Conservation (phyloP, 2,329 filamentous ascomycete species). For the Aspergillus tubingensis region DNA sequence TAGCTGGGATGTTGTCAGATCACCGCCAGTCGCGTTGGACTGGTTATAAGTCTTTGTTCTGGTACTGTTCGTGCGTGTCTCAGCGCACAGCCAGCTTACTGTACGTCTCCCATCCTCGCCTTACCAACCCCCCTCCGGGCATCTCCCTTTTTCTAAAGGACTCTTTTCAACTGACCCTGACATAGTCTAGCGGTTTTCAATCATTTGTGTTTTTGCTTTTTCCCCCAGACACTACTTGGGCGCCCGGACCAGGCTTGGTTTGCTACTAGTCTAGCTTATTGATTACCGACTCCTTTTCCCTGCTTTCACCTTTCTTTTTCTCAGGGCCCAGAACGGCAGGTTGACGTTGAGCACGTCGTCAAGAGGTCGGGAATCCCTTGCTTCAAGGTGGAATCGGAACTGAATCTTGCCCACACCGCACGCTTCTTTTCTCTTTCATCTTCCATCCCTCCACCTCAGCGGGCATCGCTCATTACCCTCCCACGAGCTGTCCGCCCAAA, state of each 20-base stretch:
- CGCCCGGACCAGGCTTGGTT: slow-evolving; percentile 4
- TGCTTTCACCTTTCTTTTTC: slow-evolving; percentile 1
- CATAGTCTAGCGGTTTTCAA: background rate
- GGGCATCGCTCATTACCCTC: background rate
- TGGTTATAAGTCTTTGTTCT: background rate
- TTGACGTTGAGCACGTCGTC: slow-evolving; percentile 8
- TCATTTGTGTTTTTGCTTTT: slow-evolving; percentile 4
- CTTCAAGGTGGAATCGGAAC: slow-evolving; percentile 12
- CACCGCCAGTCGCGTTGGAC: background rate
- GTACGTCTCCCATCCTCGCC: background rate
- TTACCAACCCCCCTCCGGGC: background rate
- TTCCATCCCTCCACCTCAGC: background rate
- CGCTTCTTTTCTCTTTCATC: background rate
- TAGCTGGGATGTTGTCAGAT: background rate
- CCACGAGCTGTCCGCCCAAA: background rate
- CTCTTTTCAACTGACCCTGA: background rate
- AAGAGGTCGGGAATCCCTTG: slow-evolving; percentile 16
- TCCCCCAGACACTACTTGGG: background rate
- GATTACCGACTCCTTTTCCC: slow-evolving; percentile 6
- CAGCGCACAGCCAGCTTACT: background rate
- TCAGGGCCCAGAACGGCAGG: slow-evolving; percentile 13
- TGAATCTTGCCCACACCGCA: slow-evolving; percentile 4
- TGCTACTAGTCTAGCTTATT: slow-evolving; percentile 12
- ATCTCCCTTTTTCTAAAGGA: background rate
- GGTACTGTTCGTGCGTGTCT: background rate